Base-by-base conservation (phyloP, 305 asterid genomes). In the Coffea humblotiana region DNA sequence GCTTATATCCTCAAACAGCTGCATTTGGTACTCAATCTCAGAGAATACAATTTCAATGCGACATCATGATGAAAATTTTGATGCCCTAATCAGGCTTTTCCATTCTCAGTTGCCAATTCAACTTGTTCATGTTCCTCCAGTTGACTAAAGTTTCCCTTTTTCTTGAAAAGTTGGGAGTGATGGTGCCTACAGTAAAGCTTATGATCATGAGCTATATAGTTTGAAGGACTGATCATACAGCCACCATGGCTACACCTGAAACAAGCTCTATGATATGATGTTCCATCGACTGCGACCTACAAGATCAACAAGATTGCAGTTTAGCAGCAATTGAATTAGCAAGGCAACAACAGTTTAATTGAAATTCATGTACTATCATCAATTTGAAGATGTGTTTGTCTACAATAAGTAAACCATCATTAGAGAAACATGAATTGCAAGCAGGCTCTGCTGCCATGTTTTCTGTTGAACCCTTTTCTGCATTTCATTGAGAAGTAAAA, bases 221-320 rank as follows among this genome's bases (percentile, higher is more conserved):
- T 91, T 3, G 98, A 94, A 18, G 98, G 97, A 76, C 96, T 94
- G 78, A 94, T 91, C 73, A 86, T 84, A 43, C 98, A 91, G 21
- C 98, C 97, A 0, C 97, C 97, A 0, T 91, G 92, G 84, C 91
- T 86, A 78, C 98, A 94, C 89, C 83, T 94, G 90, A 94, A 94
- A 80, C 98, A 94, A 10, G 86, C 64, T 83, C 81, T 88, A 18
- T 94, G 97, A 83, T 94, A 94, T 0, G 92, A 89, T 63, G 79
- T 83, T 54, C 97, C 97, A 85, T 94, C 97, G 43, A 92, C 98
- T 4, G 92, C 92, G 11, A 94, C 97, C 98, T 94, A 69, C 49
- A 80, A 23, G 77, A 74, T 49, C 73, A 74, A n/a, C 27, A 78
- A n/a, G 47, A 40, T 43, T 43, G 68, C 72, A 37, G 23, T 47